Conservation (phyloP, 495 filamentous ascomycete species). For the Neurospora sublineolata region DNA sequence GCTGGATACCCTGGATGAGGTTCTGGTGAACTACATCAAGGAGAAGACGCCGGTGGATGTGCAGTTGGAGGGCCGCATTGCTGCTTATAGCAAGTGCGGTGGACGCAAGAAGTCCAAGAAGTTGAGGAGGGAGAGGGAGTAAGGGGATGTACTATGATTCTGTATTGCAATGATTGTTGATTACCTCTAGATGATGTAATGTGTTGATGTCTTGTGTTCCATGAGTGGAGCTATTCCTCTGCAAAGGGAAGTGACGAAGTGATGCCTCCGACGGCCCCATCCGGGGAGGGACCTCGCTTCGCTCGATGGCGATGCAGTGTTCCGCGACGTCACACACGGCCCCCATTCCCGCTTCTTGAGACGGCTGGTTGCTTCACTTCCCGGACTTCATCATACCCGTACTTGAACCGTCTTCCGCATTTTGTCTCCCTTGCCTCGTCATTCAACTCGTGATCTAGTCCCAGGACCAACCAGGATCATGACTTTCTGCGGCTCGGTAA, state of each 20-base stretch:
- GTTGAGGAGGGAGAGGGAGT: neutral
- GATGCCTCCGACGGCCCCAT: neutral
- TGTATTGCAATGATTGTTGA: neutral
- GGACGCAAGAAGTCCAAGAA: neutral
- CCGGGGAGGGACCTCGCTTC: neutral
- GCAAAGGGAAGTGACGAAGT: neutral
- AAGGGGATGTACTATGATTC: neutral
- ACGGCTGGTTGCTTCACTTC: neutral
- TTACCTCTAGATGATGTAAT: neutral
- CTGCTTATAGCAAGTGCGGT: constrained; percentile 5
- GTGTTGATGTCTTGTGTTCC: neutral
- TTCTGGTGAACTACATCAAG: constrained; percentile 35
- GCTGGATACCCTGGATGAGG: constrained; percentile 42
- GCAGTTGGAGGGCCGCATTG: constrained; percentile 38
- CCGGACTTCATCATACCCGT: neutral
- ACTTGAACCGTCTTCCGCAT: neutral
- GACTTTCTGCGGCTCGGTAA: neutral
- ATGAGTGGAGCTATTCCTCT: neutral
- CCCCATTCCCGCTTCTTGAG: neutral
- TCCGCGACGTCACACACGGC: neutral
- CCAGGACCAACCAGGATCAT: neutral
- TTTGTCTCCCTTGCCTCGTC: neutral
- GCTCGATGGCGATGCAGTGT: neutral
- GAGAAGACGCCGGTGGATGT: constrained; percentile 34
- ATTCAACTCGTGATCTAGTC: neutral